phyloP scores from a whole-genome alignment of 163 green algal species.

The Scenedesmus sp. region DNA sequence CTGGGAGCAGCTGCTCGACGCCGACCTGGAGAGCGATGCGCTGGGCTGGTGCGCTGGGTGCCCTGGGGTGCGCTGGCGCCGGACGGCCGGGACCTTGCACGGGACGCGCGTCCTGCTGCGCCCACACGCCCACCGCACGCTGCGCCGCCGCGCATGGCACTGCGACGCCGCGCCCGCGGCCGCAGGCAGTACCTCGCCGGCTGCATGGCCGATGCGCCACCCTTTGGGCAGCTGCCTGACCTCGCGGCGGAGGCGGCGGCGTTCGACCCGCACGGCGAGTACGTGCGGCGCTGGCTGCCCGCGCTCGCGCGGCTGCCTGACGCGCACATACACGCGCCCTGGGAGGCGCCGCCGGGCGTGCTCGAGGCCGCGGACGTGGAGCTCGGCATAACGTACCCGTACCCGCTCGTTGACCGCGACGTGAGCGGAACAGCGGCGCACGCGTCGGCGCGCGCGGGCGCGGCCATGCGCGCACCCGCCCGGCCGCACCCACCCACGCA shows the following conservation, averaged over 20 bases:
- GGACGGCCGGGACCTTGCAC: too few relatives aligned
- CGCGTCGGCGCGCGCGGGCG: not conserved
- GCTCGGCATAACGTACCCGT: conserved; percentile 40
- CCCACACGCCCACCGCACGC: too few relatives aligned
- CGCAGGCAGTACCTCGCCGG: conserved; percentile 33
- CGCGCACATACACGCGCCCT: conserved; percentile 85
- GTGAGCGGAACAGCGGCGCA: not conserved
- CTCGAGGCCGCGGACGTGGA: conserved; percentile 41
- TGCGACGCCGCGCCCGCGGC: too few relatives aligned
- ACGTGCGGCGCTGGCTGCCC: conserved; percentile 88
- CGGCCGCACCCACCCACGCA: not conserved
- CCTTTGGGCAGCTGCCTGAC: conserved; percentile 79
- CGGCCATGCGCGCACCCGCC: not conserved
- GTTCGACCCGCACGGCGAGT: conserved; percentile 88
- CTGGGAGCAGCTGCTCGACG: conserved; percentile 92
- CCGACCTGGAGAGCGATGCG: conserved; percentile 90
- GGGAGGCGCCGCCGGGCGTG: conserved; percentile 69
- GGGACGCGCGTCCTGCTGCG: too few relatives aligned
- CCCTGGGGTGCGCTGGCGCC: too few relatives aligned
- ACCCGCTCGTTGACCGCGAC: conserved; percentile 15
- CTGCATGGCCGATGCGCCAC: conserved; percentile 58
- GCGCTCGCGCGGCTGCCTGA: conserved; percentile 83
- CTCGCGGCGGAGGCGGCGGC: conserved; percentile 58
- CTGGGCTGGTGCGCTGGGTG: conserved; percentile 96
- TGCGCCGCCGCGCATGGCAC: too few relatives aligned